A percentile compares a stretch with the other conserved stretches of the same genome.
Evolutionary conservation across 108 stramenopile species (phyloP).

Genomic region (Cyclotella sp.): DNA sequence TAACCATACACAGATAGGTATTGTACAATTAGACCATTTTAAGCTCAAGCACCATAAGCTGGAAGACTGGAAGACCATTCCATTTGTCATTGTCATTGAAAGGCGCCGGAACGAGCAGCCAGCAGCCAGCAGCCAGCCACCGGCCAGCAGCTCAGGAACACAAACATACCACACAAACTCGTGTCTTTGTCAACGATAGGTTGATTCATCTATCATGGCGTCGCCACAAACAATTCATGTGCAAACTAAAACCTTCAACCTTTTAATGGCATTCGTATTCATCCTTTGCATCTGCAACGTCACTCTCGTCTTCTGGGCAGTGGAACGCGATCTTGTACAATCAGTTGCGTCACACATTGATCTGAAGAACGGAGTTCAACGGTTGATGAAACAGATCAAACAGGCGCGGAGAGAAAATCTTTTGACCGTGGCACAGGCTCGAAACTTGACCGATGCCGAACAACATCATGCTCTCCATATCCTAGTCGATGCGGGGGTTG

Average conservation of each 20-base stretch:
- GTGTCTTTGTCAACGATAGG: no score
- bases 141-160: background rate
- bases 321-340: slow-evolving; percentile 9
- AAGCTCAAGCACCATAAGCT: no score
- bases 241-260: background rate
- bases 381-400: background rate
- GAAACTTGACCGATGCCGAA: background rate
- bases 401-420: no score
- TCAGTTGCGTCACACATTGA: slow-evolving; percentile 1
- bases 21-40: no score
- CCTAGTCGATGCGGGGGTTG: slow-evolving; percentile 6
- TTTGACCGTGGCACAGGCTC: slow-evolving; percentile 2
- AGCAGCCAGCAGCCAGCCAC: no score
- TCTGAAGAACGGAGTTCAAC: slow-evolving; percentile 7
- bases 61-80: no score
- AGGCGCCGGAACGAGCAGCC: no score
- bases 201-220: no score
- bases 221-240: background rate
- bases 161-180: no score
- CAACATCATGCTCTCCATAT: slow-evolving; percentile 8
- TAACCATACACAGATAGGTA: no score
- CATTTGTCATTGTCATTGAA: no score
- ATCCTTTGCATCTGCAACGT: slow-evolving; percentile 12
- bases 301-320: slow-evolving; percentile 5
- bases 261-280: slow-evolving; percentile 2